Base-by-base conservation (phyloP, 495 filamentous ascomycete species). In the Daldinia decipiens region DNA sequence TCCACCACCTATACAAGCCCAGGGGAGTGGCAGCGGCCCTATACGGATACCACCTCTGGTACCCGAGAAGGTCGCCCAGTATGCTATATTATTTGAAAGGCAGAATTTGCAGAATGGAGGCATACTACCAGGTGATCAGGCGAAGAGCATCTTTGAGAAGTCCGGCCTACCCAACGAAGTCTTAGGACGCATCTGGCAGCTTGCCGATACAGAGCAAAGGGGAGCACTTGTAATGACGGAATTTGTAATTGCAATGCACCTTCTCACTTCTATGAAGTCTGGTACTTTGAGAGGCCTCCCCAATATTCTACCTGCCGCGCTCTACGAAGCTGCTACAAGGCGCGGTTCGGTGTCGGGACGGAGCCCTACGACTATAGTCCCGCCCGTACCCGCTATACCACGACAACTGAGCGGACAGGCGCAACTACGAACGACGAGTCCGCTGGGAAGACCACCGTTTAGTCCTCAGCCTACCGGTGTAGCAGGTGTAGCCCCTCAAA, bases 231-330 rank as follows among this genome's bases (percentile, higher is more conserved):
- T 92, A 68, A 83, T 88, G 71, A 95, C 93, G 12, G 95, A 98
- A 66, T 99, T 99, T 78, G 91, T 98, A 73, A 95, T 99, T 72
- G 95, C 96, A 11, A 99, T 99, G 95, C 95, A 99, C 81, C 85
- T 99, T 31, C 83, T 99, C 58, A 92, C 92, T 5, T 97, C 94
- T 6, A 93, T 89, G 78, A 97, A 95, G 82, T 91, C 88, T 24
- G 92, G 94, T 27, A 84, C 87, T 6, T 84, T 99, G 78, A 87
- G 90, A 60, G 91, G 86, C 51, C 83, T 98, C 67, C 95, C 95
- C 26, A 90, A 84, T 62, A 89, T 91, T 38, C 86, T 99, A 2
- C 96, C 96, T 27, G 87, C 92, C 17, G 91, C 91, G 2, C 83
- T 99, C 15, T 98, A 96, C 70, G 95, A 98, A 71, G 95, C 96